A percentile compares a stretch with the other conserved stretches of the same genome.
These are phyloP conservation scores for Clitopilus hobsonii DNA, from an alignment of 768 basidiomycete species.

Conservation along the genomic window DNA sequence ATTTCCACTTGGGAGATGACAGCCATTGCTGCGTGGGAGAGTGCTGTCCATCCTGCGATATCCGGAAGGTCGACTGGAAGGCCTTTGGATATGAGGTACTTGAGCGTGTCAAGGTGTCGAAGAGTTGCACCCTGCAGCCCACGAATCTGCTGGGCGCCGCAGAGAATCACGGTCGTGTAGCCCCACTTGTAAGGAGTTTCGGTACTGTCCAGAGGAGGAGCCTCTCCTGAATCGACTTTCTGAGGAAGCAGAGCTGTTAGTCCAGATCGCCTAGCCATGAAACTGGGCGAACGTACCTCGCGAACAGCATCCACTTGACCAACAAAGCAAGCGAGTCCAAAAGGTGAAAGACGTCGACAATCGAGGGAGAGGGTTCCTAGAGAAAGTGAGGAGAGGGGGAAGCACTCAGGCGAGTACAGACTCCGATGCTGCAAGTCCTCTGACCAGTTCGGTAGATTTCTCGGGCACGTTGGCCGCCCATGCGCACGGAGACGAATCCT, in stretches of 20 bases:
- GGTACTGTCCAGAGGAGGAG: constrained; percentile 31
- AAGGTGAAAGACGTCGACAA: too few species aligned
- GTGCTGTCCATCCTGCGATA: constrained; percentile 44
- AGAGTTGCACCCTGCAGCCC: constrained; percentile 12
- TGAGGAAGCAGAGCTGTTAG: constrained; percentile 3
- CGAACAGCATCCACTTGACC: constrained; percentile 18
- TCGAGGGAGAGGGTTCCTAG: not conserved
- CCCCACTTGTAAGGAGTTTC: constrained; percentile 41
- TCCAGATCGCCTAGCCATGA: not conserved
- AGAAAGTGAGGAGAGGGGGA: constrained; percentile 16
- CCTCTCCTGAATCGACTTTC: constrained; percentile 23
- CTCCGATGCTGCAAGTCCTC: constrained; percentile 9
- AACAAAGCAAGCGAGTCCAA: constrained; percentile 8
- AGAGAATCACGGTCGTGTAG: constrained; percentile 33
- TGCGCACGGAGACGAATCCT: constrained; percentile 17
- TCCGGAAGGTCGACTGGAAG: constrained; percentile 36
- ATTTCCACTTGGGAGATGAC: constrained; percentile 21
- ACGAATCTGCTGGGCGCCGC: constrained; percentile 32
- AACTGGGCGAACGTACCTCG: constrained; percentile 12
- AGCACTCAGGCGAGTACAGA: not conserved
- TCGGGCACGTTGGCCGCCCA: constrained; percentile 23
- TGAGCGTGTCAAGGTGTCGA: constrained; percentile 30
- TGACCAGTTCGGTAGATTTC: constrained; percentile 18
- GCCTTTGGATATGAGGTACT: constrained; percentile 36
- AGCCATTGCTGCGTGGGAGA: constrained; percentile 38